Evolutionary conservation across 2,329 filamentous ascomycete genomes (phyloP).

Genomic region (Stenocarpella maydis): DNA sequence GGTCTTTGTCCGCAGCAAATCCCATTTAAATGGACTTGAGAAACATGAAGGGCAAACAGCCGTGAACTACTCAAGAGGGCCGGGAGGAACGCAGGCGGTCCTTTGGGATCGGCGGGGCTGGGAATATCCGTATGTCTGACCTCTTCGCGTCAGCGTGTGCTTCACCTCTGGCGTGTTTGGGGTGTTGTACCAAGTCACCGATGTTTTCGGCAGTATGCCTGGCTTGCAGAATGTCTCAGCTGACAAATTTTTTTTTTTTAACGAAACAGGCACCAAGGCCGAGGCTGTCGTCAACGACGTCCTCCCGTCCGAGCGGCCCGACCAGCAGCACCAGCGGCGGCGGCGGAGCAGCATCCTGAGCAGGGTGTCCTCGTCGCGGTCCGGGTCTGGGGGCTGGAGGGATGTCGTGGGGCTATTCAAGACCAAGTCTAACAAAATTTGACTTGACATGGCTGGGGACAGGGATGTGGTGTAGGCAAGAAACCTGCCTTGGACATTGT

Average conservation of each 20-base stretch:
- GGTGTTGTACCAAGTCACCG: background rate
- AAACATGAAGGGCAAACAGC: background rate
- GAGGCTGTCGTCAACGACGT: slow-evolving; percentile 20
- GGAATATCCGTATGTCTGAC: slow-evolving; percentile 28
- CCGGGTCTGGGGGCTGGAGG: background rate
- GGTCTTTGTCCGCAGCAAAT: no score
- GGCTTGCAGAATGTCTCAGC: background rate
- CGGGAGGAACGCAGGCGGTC: slow-evolving; percentile 6
- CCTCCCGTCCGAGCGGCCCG: background rate
- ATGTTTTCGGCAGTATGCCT: no score
- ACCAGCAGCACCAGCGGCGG: background rate
- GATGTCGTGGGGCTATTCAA: slow-evolving; percentile 10
- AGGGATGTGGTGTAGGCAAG: no score
- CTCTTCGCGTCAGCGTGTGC: background rate
- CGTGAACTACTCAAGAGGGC: background rate
- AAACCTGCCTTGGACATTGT: background rate
- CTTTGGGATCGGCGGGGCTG: slow-evolving; percentile 30
- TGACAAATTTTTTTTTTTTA: background rate
- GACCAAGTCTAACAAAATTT: background rate
- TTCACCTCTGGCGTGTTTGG: background rate
- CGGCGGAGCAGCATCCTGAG: slow-evolving; percentile 29
- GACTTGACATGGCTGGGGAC: no score
- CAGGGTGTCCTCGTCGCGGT: background rate
- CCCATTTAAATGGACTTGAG: no score
- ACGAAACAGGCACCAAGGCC: slow-evolving; percentile 6